Evolutionary conservation across 169 alveolate genomes (phyloP).

Genomic region (Plasmodium berghei): DNA sequence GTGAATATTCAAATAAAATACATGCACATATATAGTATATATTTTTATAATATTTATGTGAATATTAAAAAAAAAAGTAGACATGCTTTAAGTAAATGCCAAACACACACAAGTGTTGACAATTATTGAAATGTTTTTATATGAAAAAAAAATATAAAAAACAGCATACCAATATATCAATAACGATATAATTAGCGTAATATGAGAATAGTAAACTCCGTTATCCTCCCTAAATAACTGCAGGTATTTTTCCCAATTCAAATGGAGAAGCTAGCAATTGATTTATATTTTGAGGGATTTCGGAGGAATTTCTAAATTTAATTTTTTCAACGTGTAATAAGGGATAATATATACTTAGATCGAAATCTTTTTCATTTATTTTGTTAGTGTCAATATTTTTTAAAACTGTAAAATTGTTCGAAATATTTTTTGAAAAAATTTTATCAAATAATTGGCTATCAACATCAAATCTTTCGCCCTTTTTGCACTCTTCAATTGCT

Average conservation of each 20-base stretch:
- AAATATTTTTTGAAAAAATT: conserved; percentile 21
- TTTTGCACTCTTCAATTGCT: conserved; percentile 71
- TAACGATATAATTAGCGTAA: too few species aligned
- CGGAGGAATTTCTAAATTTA: conserved; percentile 42
- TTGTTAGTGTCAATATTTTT: conserved; percentile 46
- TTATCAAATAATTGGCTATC: conserved; percentile 43
- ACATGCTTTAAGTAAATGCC: background rate
- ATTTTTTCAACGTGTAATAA: conserved; percentile 62
- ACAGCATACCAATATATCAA: background rate
- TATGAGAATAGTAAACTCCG: background rate
- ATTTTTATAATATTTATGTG: background rate
- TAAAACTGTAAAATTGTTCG: conserved; percentile 39
- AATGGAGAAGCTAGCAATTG: background rate
- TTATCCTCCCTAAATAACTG: conserved; percentile 14
- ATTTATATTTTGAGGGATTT: background rate
- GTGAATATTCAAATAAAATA: too few species aligned
- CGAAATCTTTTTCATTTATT: conserved; percentile 24
- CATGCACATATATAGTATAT: background rate
- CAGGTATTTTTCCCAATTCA: conserved; percentile 54
- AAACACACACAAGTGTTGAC: background rate
- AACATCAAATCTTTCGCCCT: conserved; percentile 61
- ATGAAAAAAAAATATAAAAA: conserved; percentile 5
- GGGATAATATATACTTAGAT: conserved; percentile 41
- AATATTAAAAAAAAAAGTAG: background rate
- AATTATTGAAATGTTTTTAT: background rate